Evolutionary conservation across 805 yeast genomes (phyloP).

Genomic region (Metschnikowia baotianmanensis): DNA sequence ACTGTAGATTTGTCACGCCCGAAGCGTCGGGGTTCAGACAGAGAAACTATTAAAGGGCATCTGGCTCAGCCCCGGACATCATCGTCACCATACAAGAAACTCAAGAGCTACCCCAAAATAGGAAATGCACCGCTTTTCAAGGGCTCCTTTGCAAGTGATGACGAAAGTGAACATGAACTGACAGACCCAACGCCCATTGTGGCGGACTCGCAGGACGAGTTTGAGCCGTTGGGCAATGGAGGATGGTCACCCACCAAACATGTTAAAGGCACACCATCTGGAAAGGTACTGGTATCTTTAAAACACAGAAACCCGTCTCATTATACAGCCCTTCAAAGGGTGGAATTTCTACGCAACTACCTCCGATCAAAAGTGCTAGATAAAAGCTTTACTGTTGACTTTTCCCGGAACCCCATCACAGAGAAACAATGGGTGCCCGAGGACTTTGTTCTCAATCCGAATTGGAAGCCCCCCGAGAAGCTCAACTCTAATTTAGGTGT

Average conservation of each 20-base stretch:
- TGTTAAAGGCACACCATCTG: background rate
- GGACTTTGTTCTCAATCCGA: slow-evolving; percentile 35
- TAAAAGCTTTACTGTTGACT: slow-evolving; percentile 23
- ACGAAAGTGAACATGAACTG: slow-evolving; percentile 5
- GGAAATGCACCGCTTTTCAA: background rate
- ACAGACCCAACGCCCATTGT: slow-evolving; percentile 1
- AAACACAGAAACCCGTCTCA: slow-evolving; percentile 13
- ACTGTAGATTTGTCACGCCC: too few species aligned
- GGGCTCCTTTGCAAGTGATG: slow-evolving; percentile 10
- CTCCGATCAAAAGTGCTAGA: slow-evolving; percentile 23
- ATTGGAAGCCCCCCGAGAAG: slow-evolving; percentile 19
- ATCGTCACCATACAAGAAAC: slow-evolving; percentile 1
- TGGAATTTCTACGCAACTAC: slow-evolving; percentile 28
- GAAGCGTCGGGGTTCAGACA: background rate
- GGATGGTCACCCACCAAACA: slow-evolving; percentile 1
- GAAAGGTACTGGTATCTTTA: background rate
- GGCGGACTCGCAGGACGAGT: slow-evolving; percentile 22
- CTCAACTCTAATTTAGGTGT: slow-evolving; percentile 18
- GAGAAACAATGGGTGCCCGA: slow-evolving; percentile 34
- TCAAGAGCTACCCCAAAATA: background rate
- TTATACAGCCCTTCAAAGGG: slow-evolving; percentile 34
- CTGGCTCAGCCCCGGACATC: slow-evolving; percentile 2
- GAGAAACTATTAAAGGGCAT: background rate
- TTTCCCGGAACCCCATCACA: slow-evolving; percentile 35
- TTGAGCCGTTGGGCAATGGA: slow-evolving; percentile 15